Conservation (phyloP, 2,329 filamentous ascomycete species). For the Lachnellula suecica region DNA sequence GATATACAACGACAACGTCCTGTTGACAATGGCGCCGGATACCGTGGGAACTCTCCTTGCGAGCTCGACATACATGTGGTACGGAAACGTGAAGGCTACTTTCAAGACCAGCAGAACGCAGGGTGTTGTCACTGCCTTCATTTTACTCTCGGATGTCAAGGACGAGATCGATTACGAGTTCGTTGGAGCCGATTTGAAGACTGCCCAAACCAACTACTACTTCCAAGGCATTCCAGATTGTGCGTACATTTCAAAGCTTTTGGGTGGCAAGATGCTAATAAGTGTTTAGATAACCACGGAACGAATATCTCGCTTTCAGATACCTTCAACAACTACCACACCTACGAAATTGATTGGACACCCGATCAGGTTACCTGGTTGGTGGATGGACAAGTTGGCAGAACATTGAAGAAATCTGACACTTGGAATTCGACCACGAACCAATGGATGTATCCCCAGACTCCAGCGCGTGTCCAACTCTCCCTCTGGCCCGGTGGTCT, state of each 20-base stretch:
- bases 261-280: constrained; percentile 10
- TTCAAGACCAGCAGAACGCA: constrained; percentile 81
- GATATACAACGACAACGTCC: constrained; percentile 63
- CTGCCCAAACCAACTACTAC: constrained; percentile 94
- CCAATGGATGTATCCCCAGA: constrained; percentile 87
- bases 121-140: constrained; percentile 97
- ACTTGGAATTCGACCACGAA: constrained; percentile 86
- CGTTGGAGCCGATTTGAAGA: constrained; percentile 74
- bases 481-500: constrained; percentile 95
- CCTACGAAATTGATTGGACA: constrained; percentile 91
- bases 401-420: constrained; percentile 70
- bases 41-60: constrained; percentile 87
- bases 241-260: constrained; percentile 48
- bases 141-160: constrained; percentile 91
- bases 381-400: constrained; percentile 76
- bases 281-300: constrained; percentile 67
- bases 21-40: constrained; percentile 86
- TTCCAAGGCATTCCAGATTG: constrained; percentile 91
- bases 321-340: constrained; percentile 78
- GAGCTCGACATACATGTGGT: constrained; percentile 89
- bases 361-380: constrained; percentile 84
- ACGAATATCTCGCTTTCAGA: constrained; percentile 68
- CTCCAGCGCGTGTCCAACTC: constrained; percentile 84
- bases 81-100: constrained; percentile 84
- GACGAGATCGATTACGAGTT: constrained; percentile 99